These are phyloP conservation scores for Vitis rupestris DNA, from an alignment of 164 flowering plant genomes.

Conservation along the genomic window DNA sequence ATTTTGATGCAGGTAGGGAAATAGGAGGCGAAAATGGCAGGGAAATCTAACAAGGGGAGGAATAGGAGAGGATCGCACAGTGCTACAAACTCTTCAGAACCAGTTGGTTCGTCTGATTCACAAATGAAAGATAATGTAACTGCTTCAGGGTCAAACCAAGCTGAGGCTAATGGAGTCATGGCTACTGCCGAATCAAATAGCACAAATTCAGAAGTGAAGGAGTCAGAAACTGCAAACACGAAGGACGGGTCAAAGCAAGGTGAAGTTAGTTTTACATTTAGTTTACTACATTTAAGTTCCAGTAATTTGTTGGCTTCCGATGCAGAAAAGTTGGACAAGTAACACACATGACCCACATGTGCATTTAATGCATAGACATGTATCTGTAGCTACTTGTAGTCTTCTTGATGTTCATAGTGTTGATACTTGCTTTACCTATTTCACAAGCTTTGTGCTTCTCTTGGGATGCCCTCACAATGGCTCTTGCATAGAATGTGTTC, in stretches of 20 bases:
- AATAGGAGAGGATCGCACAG: conserved; percentile 44
- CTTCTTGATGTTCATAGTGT: background rate
- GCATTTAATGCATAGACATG: no score
- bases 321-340: no score
- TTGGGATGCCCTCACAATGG: no score
- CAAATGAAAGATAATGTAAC: conserved; percentile 23
- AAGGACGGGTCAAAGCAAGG: conserved; percentile 37
- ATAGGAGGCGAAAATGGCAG: conserved; percentile 59
- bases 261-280: background rate
- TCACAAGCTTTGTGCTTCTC: background rate
- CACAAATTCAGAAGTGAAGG: conserved; percentile 21
- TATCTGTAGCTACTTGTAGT: no score
- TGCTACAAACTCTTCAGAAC: conserved; percentile 35
- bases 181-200: conserved; percentile 14
- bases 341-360: no score
- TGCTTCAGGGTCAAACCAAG: conserved; percentile 18
- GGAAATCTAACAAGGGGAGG: conserved; percentile 71
- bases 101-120: conserved; percentile 28
- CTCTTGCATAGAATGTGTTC: no score
- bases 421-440: background rate
- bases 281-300: background rate
- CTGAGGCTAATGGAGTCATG: conserved; percentile 37
- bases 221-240: conserved; percentile 20
- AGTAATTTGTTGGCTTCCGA: no score
- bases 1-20: background rate